Evolutionary conservation across 257 asterid genomes (phyloP).

Genomic region (Solanum etuberosum): DNA sequence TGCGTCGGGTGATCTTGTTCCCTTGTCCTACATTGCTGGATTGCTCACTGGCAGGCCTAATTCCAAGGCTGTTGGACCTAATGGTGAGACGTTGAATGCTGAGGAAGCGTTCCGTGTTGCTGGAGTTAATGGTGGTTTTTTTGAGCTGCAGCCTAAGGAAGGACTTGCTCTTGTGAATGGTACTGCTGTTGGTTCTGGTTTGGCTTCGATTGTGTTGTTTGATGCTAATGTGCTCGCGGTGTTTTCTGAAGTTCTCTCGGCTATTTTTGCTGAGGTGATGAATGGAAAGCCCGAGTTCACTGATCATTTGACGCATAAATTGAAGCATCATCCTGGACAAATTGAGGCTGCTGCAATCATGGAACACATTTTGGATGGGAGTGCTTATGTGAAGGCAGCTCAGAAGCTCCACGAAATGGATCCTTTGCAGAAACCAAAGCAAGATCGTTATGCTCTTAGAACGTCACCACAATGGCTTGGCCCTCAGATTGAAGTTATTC

Average conservation of each 20-base stretch:
- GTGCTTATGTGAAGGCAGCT: constrained; percentile 31
- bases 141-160: constrained; percentile 45
- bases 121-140: constrained; percentile 22
- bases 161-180: constrained; percentile 49
- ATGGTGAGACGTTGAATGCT: constrained; percentile 25
- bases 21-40: constrained; percentile 44
- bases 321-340: constrained; percentile 48
- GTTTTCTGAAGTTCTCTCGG: constrained; percentile 31
- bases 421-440: constrained; percentile 40
- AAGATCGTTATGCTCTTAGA: constrained; percentile 41
- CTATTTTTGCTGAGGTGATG: constrained; percentile 49
- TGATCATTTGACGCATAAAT: constrained; percentile 38
- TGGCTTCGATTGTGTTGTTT: constrained; percentile 38
- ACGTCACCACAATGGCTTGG: constrained; percentile 52
- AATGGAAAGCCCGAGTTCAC: constrained; percentile 45
- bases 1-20: constrained; percentile 45
- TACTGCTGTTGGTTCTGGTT: constrained; percentile 44
- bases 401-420: constrained; percentile 34
- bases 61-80: constrained; percentile 36
- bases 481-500: constrained; percentile 45
- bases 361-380: constrained; percentile 43
- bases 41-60: constrained; percentile 35
- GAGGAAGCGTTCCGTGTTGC: constrained; percentile 32
- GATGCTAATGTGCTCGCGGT: constrained; percentile 29
- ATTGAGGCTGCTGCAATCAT: constrained; percentile 49